A percentile compares a stretch with the other conserved stretches of the same genome.
These are phyloP conservation scores for Gyromitra esculenta DNA, from an alignment of 2,329 filamentous ascomycete genomes.

Conservation along the genomic window DNA sequence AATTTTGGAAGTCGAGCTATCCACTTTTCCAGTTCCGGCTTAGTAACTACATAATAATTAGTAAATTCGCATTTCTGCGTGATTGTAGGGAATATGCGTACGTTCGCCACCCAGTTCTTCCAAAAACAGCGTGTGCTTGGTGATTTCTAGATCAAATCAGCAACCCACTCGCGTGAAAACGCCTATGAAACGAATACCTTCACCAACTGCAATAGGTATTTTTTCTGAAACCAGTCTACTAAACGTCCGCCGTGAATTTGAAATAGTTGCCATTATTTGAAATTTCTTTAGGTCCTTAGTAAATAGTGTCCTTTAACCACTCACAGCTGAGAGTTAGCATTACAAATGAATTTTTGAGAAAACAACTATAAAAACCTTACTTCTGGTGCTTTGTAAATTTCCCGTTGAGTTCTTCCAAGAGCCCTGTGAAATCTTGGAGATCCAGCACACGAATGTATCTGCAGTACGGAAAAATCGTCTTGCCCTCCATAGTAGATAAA, in stretches of 20 bases:
- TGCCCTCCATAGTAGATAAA: conserved; percentile 28
- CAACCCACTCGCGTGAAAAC: not conserved
- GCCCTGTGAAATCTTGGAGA: conserved; percentile 21
- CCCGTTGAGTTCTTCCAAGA: conserved; percentile 22
- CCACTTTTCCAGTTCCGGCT: conserved; percentile 23
- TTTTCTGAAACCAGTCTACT: not conserved
- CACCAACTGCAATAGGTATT: conserved; percentile 1
- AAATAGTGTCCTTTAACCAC: not conserved
- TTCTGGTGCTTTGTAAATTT: conserved; percentile 16
- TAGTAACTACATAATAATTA: conserved; percentile 1
- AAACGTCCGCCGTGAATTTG: not conserved
- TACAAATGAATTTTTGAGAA: not conserved
- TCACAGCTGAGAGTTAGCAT: not conserved
- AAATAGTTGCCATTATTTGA: not conserved
- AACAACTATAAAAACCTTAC: not conserved
- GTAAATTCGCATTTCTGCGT: not conserved
- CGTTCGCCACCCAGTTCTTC: conserved; percentile 19
- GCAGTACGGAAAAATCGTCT: conserved; percentile 27
- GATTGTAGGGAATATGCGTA: not conserved
- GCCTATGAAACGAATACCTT: not conserved
- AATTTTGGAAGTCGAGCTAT: conserved; percentile 20
- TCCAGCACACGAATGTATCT: conserved; percentile 27
- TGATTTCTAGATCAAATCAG: conserved; percentile 17
- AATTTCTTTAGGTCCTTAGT: conserved; percentile 22
- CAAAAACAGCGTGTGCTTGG: conserved; percentile 6